Base-by-base conservation (phyloP, 2,329 filamentous ascomycete species). In the Pochonia chlamydosporia region DNA sequence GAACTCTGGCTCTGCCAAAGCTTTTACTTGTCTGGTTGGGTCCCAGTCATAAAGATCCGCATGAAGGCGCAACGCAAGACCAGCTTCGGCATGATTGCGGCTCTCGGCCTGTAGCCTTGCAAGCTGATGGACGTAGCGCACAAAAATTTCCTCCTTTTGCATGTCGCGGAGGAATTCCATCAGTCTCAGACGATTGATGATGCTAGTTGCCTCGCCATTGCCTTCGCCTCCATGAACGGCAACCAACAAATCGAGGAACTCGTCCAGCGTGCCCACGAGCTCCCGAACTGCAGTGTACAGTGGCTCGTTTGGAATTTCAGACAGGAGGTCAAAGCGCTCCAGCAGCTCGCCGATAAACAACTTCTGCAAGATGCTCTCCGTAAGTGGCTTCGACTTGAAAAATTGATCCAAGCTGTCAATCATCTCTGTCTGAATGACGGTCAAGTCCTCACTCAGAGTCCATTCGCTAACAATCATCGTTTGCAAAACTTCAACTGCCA, bases 381-480 rank as follows among this genome's bases (percentile, higher is more conserved):
- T 95, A 60, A 95, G 74, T 5, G 85, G 83, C 68, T 91, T 93
- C 7, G 85, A 81, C 67, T 96, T 95, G 75, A 96, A 96, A 44
- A 96, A 81, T 21, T 79, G 75, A 62, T 99, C 93, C 46, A 99
- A 71, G 54, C 88, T 95, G 59, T 96, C 92, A 57, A 99, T 96
- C 73, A 97, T 91, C 66, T 96, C 93, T 2, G 90, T 93, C 66
- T 97, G 91, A 44, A 99, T 87, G 41, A 93, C 83, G 3, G 86
- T 86, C 41, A 99, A 71, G 62, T 97, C 92, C 62, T 96, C 88
- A 62, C 90, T 96, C 53, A 99, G 69, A 14, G 90, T 91, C 93
- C 93, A 99, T 67, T 99, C 93, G 68, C 91, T 95, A 55, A 97
- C 84, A 59, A 99, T 95, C 93, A 99, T 99, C 3, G 90, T 95